These are phyloP conservation scores for Aspergillus costaricaensis DNA, from an alignment of 2,329 filamentous ascomycete species.

Conservation along the genomic window DNA sequence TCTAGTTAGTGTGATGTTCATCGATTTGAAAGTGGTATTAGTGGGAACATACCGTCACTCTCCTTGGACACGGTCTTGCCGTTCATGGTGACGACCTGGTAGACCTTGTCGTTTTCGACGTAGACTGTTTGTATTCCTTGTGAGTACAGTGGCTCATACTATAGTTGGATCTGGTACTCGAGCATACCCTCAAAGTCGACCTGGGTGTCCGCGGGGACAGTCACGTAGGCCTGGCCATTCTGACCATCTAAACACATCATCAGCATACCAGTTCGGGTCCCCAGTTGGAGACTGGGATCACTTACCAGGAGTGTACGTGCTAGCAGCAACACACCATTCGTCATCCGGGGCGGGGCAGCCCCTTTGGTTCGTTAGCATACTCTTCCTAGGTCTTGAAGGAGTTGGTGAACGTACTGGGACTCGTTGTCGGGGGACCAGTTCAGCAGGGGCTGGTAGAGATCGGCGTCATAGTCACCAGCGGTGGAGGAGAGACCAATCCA, in stretches of 20 bases:
- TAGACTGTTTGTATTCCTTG: neutral
- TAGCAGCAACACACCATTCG: conserved; percentile 24
- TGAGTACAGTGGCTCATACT: neutral
- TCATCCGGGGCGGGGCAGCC: conserved; percentile 17
- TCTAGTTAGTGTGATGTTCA: neutral
- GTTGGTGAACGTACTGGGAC: conserved; percentile 16
- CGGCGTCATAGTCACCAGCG: conserved; percentile 10
- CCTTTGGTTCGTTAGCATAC: conserved; percentile 4
- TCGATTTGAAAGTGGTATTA: neutral
- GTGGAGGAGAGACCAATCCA: conserved; percentile 20
- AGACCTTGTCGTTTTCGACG: conserved; percentile 17
- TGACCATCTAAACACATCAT: conserved; percentile 13
- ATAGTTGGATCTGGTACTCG: too few species aligned
- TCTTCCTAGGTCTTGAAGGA: too few species aligned
- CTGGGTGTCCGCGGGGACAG: conserved; percentile 14
- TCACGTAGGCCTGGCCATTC: conserved; percentile 19
- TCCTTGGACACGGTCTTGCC: conserved; percentile 20
- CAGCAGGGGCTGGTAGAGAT: conserved; percentile 22
- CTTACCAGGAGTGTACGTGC: conserved; percentile 23
- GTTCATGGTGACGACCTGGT: conserved; percentile 21
- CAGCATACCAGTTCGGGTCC: neutral
- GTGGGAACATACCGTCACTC: conserved; percentile 12
- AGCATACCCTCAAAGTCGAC: conserved; percentile 23
- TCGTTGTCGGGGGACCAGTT: conserved; percentile 24
- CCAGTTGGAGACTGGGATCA: neutral